These are phyloP conservation scores for Trifolium fragiferum DNA, from an alignment of 306 rosid genomes.

Conservation along the genomic window DNA sequence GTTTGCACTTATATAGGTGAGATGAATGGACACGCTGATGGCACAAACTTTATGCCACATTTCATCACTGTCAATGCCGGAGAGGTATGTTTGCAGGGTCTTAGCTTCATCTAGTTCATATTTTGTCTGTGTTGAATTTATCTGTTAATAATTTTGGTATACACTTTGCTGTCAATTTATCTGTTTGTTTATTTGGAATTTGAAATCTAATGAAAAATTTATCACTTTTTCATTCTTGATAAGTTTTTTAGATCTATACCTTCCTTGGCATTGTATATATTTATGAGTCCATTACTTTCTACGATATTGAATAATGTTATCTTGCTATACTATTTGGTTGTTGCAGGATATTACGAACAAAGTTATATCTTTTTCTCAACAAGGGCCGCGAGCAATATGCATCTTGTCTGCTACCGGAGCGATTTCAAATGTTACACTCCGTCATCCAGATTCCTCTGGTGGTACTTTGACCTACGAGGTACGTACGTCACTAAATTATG, in stretches of 20 bases:
- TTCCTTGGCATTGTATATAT: background rate
- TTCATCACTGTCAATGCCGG: conserved; percentile 76
- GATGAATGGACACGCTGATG: conserved; percentile 54
- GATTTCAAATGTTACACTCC: conserved; percentile 76
- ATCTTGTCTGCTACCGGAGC: conserved; percentile 79
- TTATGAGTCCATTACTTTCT: background rate
- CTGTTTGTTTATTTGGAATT: too few relatives aligned
- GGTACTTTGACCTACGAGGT: conserved; percentile 84
- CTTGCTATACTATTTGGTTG: conserved; percentile 40
- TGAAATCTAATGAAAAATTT: background rate
- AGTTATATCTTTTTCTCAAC: conserved; percentile 74
- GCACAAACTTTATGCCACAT: conserved; percentile 80
- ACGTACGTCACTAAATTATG: conserved; percentile 10
- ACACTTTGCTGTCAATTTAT: background rate
- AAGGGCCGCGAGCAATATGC: conserved; percentile 87
- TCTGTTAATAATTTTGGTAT: background rate
- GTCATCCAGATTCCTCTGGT: conserved; percentile 81
- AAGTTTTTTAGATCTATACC: background rate
- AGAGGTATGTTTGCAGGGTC: conserved; percentile 65
- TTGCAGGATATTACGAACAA: conserved; percentile 75
- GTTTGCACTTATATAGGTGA: conserved; percentile 57
- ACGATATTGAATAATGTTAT: conserved; percentile 29
- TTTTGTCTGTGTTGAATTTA: background rate
- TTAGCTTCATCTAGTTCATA: conserved; percentile 25
- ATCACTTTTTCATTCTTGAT: background rate